These are phyloP conservation scores for Hymenoscyphus fructigenus DNA, from an alignment of 2,329 filamentous ascomycete genomes.

Conservation along the genomic window DNA sequence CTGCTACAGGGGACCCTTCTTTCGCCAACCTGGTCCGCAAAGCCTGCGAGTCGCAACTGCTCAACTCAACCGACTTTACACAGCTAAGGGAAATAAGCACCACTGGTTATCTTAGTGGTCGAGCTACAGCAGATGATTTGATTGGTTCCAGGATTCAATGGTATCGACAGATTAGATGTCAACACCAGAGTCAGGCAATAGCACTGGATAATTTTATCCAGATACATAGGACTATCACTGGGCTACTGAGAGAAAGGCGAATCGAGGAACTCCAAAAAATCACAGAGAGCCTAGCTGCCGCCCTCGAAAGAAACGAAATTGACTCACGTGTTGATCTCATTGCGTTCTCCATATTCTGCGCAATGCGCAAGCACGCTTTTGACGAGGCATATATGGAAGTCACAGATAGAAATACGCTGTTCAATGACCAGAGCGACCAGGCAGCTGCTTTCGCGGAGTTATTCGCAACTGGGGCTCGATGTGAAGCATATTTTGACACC, in stretches of 20 bases:
- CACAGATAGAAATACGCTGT: constrained; percentile 60
- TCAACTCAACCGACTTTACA: constrained; percentile 23
- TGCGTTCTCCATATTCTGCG: constrained; percentile 56
- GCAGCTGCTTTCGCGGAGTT: constrained; percentile 63
- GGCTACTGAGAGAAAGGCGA: constrained; percentile 21
- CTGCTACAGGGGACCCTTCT: constrained; percentile 11
- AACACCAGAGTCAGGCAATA: constrained; percentile 34
- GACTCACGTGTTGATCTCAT: constrained; percentile 54
- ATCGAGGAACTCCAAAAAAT: constrained; percentile 20
- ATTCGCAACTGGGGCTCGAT: constrained; percentile 61
- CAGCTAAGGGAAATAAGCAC: constrained; percentile 43
- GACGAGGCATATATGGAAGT: constrained; percentile 65
- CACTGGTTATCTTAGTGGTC: constrained; percentile 41
- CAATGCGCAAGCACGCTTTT: constrained; percentile 54
- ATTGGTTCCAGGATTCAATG: constrained; percentile 42
- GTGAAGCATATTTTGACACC: constrained; percentile 61
- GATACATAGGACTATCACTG: constrained; percentile 30
- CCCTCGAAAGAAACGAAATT: constrained; percentile 28
- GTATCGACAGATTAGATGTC: constrained; percentile 42
- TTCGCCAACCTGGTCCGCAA: constrained; percentile 18
- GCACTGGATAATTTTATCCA: constrained; percentile 41
- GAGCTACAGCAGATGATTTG: constrained; percentile 37
- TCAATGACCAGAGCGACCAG: constrained; percentile 60
- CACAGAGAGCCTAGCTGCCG: constrained; percentile 16
- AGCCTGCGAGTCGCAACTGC: constrained; percentile 19